Conservation (phyloP, 306 rosid species). For the Dryas octopetala region DNA sequence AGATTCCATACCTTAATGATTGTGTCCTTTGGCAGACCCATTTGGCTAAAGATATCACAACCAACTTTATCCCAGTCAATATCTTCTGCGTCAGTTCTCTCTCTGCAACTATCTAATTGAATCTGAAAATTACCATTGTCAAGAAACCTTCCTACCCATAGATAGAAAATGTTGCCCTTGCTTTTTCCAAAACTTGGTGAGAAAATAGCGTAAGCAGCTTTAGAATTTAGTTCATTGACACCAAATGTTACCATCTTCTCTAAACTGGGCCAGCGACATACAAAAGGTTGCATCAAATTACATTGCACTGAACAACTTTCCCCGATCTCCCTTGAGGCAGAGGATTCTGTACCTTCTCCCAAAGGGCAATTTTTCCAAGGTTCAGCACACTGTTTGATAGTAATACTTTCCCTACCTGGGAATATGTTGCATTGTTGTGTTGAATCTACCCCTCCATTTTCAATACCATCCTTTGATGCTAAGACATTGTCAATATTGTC, state of each 20-base stretch:
- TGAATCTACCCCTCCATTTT: slow-evolving; percentile 39
- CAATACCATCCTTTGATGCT: slow-evolving; percentile 33
- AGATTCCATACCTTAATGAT: slow-evolving; percentile 58
- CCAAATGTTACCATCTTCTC: slow-evolving; percentile 56
- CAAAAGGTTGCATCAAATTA: slow-evolving; percentile 40
- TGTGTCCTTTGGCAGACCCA: slow-evolving; percentile 61
- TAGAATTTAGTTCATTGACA: slow-evolving; percentile 61
- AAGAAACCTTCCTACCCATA: slow-evolving; percentile 85
- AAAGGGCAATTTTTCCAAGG: slow-evolving; percentile 28
- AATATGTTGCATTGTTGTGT: slow-evolving; percentile 32
- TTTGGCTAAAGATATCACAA: slow-evolving; percentile 46
- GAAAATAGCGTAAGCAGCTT: slow-evolving; percentile 68
- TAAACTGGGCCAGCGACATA: slow-evolving; percentile 77
- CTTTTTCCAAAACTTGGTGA: slow-evolving; percentile 44
- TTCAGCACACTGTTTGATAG: slow-evolving; percentile 33
- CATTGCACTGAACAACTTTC: slow-evolving; percentile 33
- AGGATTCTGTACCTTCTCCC: slow-evolving; percentile 31
- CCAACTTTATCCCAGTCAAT: slow-evolving; percentile 70
- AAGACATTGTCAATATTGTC: slow-evolving; percentile 30
- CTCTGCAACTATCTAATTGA: slow-evolving; percentile 51
- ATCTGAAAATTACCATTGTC: slow-evolving; percentile 39
- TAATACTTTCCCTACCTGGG: slow-evolving; percentile 21
- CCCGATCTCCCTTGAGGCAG: slow-evolving; percentile 37
- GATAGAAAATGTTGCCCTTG: slow-evolving; percentile 51
- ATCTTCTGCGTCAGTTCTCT: slow-evolving; percentile 43